A percentile compares a stretch with the other conserved stretches of the same genome.
Conservation (phyloP, 495 filamentous ascomycete species). For the Penicillium herquei region DNA sequence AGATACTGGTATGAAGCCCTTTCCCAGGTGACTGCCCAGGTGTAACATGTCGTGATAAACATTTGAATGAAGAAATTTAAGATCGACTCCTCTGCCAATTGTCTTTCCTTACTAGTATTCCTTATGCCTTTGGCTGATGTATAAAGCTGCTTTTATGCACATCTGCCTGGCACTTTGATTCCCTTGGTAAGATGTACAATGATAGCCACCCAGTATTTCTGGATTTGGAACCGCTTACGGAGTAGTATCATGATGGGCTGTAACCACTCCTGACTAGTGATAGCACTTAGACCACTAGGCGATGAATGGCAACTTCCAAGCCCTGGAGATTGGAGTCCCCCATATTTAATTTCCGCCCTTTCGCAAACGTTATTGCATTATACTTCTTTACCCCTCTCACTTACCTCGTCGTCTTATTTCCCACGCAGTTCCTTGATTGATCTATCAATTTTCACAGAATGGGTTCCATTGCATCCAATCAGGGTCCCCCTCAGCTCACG, state of each 20-base stretch:
- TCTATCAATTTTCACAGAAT: background rate
- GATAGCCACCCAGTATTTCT: background rate
- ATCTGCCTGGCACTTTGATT: background rate
- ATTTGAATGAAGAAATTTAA: too few species aligned
- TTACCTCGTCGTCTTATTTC: background rate
- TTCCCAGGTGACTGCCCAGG: too few species aligned
- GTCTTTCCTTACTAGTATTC: too few species aligned
- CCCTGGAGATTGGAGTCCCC: too few species aligned
- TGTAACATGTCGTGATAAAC: too few species aligned
- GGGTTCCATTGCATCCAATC: slow-evolving; percentile 7
- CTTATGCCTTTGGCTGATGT: too few species aligned
- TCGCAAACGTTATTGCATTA: background rate
- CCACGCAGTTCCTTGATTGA: too few species aligned
- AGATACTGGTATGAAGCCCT: too few species aligned
- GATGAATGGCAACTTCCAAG: background rate
- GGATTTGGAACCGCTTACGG: background rate
- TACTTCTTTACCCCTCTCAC: background rate
- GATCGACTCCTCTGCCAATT: background rate
- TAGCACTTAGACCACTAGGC: background rate
- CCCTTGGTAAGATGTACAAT: background rate
- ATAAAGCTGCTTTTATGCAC: background rate
- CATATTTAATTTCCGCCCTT: background rate
- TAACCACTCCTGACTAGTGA: background rate
- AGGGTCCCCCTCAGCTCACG: slow-evolving; percentile 20
- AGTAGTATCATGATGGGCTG: too few species aligned